Conservation (phyloP, 2,329 filamentous ascomycete species). For the Mariannaea elegans region DNA sequence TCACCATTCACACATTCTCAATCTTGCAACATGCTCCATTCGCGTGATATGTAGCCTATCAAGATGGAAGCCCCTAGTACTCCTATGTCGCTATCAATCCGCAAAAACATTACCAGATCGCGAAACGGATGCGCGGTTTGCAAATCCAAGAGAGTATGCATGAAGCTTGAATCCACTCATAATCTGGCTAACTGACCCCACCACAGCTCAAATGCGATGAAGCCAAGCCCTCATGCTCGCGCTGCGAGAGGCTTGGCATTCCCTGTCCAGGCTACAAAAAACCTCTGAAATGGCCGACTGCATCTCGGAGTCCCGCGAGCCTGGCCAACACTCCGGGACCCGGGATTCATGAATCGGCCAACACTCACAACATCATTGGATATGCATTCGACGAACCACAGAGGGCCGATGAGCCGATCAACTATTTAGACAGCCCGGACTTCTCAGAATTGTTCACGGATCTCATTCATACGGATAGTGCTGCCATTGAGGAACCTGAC, state of each 20-base stretch:
- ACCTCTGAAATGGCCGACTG: conserved; percentile 28
- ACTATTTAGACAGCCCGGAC: conserved; percentile 19
- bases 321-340: conserved; percentile 6
- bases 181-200: not conserved
- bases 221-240: conserved; percentile 30
- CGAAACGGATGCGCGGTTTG: conserved; percentile 35
- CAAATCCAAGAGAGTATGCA: conserved; percentile 34
- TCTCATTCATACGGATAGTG: conserved; percentile 15
- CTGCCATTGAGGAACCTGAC: conserved; percentile 5
- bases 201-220: conserved; percentile 35
- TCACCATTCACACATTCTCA: no score
- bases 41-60: no score
- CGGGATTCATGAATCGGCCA: conserved; percentile 6
- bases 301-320: conserved; percentile 18
- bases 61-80: no score
- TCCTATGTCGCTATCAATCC: conserved; percentile 22
- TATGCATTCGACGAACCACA: conserved; percentile 20
- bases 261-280: conserved; percentile 35
- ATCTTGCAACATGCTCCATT: no score
- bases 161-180: not conserved
- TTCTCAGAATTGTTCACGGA: conserved; percentile 26
- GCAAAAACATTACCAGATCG: conserved; percentile 34
- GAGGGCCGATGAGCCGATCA: conserved; percentile 12
- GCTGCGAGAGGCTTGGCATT: conserved; percentile 34
- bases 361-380: conserved; percentile 9